Conservation (phyloP, 352 stramenopile genomes). For the Pythium aristosporum region DNA sequence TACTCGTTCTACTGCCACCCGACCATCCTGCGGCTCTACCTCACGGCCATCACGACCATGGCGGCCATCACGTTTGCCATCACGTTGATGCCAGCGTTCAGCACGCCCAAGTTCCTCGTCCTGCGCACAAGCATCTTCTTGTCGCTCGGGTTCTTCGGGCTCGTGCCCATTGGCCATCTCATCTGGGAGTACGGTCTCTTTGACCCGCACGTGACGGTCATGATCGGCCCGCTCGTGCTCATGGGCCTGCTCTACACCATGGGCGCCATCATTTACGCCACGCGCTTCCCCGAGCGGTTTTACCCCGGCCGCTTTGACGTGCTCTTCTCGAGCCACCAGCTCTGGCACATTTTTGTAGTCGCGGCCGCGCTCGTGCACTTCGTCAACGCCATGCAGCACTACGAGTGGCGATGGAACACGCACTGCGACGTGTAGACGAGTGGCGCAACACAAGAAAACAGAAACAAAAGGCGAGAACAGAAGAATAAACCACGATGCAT, state of each 20-base stretch:
- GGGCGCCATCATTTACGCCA: conserved; percentile 82
- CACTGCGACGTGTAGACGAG: conserved; percentile 59
- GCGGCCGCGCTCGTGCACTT: conserved; percentile 85
- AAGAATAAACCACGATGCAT: neutral
- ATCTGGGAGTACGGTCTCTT: conserved; percentile 77
- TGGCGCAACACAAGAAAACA: neutral
- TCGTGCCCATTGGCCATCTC: conserved; percentile 74
- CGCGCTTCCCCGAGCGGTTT: conserved; percentile 82
- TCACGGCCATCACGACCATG: conserved; percentile 67
- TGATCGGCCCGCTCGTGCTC: conserved; percentile 75
- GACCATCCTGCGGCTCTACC: conserved; percentile 58
- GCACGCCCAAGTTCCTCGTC: conserved; percentile 67
- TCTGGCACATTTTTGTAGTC: conserved; percentile 89
- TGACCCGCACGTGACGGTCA: conserved; percentile 81
- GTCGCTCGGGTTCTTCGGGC: conserved; percentile 73
- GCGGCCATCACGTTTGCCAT: conserved; percentile 67
- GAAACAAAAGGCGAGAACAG: neutral
- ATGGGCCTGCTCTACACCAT: conserved; percentile 80
- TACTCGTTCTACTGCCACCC: conserved; percentile 89
- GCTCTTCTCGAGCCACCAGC: conserved; percentile 85
- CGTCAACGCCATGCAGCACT: conserved; percentile 79
- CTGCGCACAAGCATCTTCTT: conserved; percentile 80
- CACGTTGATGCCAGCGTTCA: conserved; percentile 69
- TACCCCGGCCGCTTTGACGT: conserved; percentile 85
- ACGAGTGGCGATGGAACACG: conserved; percentile 85